phyloP scores from a whole-genome alignment of 2,329 filamentous ascomycete species.

The Truncatella angustata region DNA sequence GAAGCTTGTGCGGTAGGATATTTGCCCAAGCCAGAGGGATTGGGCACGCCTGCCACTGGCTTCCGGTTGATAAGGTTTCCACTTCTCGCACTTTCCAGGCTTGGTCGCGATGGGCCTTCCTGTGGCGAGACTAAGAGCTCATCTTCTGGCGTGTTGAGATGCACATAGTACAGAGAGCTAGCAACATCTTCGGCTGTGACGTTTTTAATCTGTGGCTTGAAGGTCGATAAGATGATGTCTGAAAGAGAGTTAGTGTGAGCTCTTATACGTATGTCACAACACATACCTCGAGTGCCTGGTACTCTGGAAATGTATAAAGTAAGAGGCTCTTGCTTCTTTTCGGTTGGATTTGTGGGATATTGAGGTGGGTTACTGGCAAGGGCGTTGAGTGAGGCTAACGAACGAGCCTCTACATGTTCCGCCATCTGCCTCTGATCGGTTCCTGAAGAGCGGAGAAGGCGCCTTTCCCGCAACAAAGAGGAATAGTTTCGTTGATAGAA shows the following conservation, averaged over 20 bases:
- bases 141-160: conserved; percentile 68
- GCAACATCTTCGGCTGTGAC: conserved; percentile 85
- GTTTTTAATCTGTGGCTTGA: conserved; percentile 85
- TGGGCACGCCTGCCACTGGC: conserved; percentile 36
- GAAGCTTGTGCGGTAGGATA: conserved; percentile 7
- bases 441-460: not conserved
- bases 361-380: conserved; percentile 84
- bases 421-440: conserved; percentile 22
- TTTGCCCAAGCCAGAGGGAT: conserved; percentile 5
- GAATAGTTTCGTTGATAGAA: no score
- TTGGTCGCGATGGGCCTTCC: conserved; percentile 29
- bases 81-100: conserved; percentile 39
- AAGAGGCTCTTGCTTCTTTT: conserved; percentile 66
- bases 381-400: conserved; percentile 73
- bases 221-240: conserved; percentile 91
- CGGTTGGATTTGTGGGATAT: conserved; percentile 76
- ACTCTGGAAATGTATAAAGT: conserved; percentile 91
- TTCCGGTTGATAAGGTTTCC: conserved; percentile 47
- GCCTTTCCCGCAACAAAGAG: no score
- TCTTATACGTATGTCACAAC: conserved; percentile 11
- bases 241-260: conserved; percentile 12
- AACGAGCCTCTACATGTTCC: conserved; percentile 70
- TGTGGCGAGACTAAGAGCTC: conserved; percentile 33
- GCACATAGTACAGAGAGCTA: conserved; percentile 87
- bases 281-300: conserved; percentile 78